A percentile compares a stretch with the other conserved stretches of the same genome.
phyloP scores from a whole-genome alignment of 2,329 filamentous ascomycete species.

The Boeremia lycopersici region DNA sequence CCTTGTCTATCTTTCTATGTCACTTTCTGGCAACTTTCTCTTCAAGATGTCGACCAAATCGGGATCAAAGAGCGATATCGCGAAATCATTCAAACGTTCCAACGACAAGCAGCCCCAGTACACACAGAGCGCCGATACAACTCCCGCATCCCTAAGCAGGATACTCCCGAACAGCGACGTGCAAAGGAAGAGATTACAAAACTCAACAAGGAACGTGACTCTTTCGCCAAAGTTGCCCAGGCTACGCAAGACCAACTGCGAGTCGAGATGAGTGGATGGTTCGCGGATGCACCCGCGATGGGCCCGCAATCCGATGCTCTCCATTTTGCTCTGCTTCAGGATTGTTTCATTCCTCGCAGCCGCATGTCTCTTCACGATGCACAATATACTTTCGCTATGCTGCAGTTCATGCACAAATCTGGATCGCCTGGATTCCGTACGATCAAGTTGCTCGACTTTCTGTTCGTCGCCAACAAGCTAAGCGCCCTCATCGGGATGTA shows the following conservation, averaged over 20 bases:
- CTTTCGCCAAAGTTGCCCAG: constrained; percentile 58
- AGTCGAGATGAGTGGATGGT: constrained; percentile 80
- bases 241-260: constrained; percentile 66
- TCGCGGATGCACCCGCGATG: constrained; percentile 64
- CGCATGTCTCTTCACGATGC: constrained; percentile 85
- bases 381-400: constrained; percentile 83
- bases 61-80: constrained; percentile 73
- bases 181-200: constrained; percentile 74
- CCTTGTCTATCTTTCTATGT: constrained; percentile 83
- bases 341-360: constrained; percentile 89
- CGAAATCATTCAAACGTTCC: constrained; percentile 65
- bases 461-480: constrained; percentile 84
- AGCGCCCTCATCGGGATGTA: constrained; percentile 85
- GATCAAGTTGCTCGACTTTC: constrained; percentile 78
- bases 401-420: constrained; percentile 84
- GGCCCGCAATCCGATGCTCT: constrained; percentile 65
- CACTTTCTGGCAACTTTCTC: constrained; percentile 88
- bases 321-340: constrained; percentile 80
- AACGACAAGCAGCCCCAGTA: constrained; percentile 53
- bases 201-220: constrained; percentile 52
- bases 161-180: constrained; percentile 69
- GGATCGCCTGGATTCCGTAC: constrained; percentile 87
- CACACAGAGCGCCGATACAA: constrained; percentile 65
- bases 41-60: constrained; percentile 74
- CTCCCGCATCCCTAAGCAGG: constrained; percentile 48